A percentile compares a stretch with the other conserved stretches of the same genome.
Conservation (phyloP, 495 filamentous ascomycete genomes). For the Penicillium tannophilum region DNA sequence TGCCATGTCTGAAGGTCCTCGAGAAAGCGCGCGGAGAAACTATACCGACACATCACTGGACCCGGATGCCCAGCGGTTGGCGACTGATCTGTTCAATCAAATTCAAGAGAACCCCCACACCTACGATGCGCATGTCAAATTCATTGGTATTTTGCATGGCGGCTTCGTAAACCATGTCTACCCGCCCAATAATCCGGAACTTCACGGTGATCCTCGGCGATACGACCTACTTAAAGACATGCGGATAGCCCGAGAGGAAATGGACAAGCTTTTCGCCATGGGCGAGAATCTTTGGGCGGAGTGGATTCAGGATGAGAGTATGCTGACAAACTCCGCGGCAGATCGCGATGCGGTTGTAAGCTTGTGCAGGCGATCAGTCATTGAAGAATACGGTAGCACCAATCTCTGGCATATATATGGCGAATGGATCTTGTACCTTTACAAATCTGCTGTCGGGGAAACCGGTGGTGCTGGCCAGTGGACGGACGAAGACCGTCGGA, state of each 20-base stretch:
- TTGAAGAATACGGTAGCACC: conserved; percentile 79
- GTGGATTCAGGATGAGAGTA: conserved; percentile 65
- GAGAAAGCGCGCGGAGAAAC: conserved; percentile 48
- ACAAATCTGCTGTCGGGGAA: conserved; percentile 61
- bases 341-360: conserved; percentile 80
- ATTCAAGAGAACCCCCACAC: conserved; percentile 64
- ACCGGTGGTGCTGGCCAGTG: conserved; percentile 59
- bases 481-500: conserved; percentile 72
- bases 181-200: conserved; percentile 48
- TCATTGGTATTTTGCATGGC: conserved; percentile 65
- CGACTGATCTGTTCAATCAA: conserved; percentile 55
- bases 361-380: conserved; percentile 74
- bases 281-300: conserved; percentile 67
- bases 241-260: conserved; percentile 62
- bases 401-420: conserved; percentile 89
- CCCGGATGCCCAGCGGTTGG: conserved; percentile 52
- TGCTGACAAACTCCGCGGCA: conserved; percentile 60
- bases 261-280: conserved; percentile 67
- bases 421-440: conserved; percentile 79
- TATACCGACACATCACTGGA: conserved; percentile 55
- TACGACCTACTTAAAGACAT: conserved; percentile 66
- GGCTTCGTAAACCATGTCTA: conserved; percentile 61
- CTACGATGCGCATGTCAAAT: conserved; percentile 64
- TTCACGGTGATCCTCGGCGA: conserved; percentile 45
- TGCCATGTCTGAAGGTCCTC: conserved; percentile 56